Evolutionary conservation across 768 basidiomycete genomes (phyloP).

Genomic region (Boletus vinaceobasis): DNA sequence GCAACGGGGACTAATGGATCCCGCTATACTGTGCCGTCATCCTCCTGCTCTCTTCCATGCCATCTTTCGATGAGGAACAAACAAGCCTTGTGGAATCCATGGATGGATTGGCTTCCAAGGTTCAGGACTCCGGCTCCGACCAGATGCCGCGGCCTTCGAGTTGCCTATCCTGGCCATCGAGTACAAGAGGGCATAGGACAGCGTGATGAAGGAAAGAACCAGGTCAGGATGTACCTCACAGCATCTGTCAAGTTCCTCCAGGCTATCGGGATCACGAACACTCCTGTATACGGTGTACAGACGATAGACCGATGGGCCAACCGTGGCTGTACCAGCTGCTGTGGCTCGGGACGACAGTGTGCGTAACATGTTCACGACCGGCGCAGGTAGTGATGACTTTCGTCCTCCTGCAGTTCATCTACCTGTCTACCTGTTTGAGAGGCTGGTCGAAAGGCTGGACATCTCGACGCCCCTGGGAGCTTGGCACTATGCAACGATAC

Average conservation of each 20-base stretch:
- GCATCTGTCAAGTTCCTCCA: constrained; percentile 7
- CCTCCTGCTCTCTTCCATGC: not conserved
- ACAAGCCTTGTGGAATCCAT: not conserved
- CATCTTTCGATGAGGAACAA: not conserved
- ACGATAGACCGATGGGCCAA: constrained; percentile 4
- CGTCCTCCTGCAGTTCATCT: not conserved
- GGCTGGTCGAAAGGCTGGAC: constrained; percentile 1
- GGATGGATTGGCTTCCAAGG: not conserved
- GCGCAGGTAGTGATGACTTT: not conserved
- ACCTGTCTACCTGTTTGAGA: constrained; percentile 4
- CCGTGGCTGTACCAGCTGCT: not conserved
- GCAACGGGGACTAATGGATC: not conserved
- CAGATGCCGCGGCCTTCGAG: not conserved
- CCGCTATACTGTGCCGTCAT: not conserved
- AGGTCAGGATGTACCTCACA: constrained; percentile 6
- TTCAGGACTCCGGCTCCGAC: not conserved
- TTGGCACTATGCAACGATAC: constrained; percentile 9
- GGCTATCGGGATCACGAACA: not conserved
- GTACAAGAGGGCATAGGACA: not conserved
- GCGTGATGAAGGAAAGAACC: not conserved
- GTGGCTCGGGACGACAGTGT: not conserved
- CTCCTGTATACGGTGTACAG: constrained; percentile 6
- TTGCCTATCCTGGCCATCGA: constrained; percentile 6
- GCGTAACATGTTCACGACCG: not conserved
- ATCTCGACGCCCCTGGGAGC: constrained; percentile 6